These are phyloP conservation scores for Colletotrichum sp. DNA, from an alignment of 2,329 filamentous ascomycete species.

Conservation along the genomic window DNA sequence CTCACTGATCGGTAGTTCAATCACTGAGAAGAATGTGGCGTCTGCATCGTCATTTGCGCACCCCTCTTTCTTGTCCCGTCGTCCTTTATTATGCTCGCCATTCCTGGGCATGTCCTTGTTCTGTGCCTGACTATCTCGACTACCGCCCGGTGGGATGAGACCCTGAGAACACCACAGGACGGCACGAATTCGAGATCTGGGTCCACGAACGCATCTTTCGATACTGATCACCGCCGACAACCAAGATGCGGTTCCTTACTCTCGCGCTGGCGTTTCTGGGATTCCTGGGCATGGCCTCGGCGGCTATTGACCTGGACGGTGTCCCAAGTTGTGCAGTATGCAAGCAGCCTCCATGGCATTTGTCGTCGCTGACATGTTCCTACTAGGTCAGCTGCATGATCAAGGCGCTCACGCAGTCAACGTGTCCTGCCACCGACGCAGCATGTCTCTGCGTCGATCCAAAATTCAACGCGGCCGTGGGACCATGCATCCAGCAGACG, in stretches of 20 bases:
- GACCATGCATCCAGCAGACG: slow-evolving; percentile 27
- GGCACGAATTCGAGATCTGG: not conserved
- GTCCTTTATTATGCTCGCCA: not conserved
- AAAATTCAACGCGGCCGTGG: slow-evolving; percentile 25
- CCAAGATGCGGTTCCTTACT: not conserved
- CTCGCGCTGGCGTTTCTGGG: not conserved
- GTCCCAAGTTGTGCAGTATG: not conserved
- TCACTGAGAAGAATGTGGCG: not conserved
- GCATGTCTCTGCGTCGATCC: slow-evolving; percentile 36
- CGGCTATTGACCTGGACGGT: not conserved
- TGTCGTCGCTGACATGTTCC: not conserved
- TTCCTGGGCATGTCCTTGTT: not conserved
- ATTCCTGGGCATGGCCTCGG: not conserved
- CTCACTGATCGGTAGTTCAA: not conserved
- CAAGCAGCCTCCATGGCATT: not conserved
- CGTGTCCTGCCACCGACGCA: slow-evolving; percentile 28
- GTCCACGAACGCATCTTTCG: not conserved
- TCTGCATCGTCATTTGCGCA: not conserved
- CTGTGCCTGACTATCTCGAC: not conserved
- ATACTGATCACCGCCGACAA: not conserved
- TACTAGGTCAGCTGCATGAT: not conserved
- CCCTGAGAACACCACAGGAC: not conserved
- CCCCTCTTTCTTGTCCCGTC: not conserved
- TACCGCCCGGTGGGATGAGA: not conserved
- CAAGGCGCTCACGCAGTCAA: not conserved